These are phyloP conservation scores for Pachyrhizus erosus DNA, from an alignment of 306 rosid genomes.

Conservation along the genomic window DNA sequence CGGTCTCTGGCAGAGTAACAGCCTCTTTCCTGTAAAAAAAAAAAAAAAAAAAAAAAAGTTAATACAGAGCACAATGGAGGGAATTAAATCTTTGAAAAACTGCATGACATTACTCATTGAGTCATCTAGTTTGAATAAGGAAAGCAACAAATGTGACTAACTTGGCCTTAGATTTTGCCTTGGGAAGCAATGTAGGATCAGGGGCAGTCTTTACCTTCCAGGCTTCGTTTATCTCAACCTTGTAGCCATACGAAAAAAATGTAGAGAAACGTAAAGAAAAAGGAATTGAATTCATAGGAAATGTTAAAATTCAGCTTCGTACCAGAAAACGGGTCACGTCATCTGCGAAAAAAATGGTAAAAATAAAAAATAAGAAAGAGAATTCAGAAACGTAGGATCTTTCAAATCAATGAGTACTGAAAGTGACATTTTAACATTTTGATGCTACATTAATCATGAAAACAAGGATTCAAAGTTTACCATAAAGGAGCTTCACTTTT, in stretches of 20 bases:
- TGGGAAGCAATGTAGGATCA: conserved; percentile 72
- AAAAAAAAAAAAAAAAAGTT: background rate
- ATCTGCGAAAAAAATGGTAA: conserved; percentile 56
- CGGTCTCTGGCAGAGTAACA: conserved; percentile 65
- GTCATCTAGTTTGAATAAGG: background rate
- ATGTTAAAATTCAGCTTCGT: conserved; percentile 16
- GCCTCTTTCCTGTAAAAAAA: conserved; percentile 64
- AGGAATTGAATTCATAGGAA: background rate
- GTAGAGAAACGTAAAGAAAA: background rate
- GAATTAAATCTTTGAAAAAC: conserved; percentile 12
- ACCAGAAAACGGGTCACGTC: conserved; percentile 89
- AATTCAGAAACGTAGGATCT: background rate
- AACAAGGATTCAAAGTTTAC: conserved; percentile 43
- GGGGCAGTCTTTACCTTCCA: conserved; percentile 70
- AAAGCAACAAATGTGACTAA: conserved; percentile 41
- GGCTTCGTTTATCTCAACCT: conserved; percentile 86
- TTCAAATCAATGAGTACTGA: background rate
- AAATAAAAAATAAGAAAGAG: conserved; percentile 2
- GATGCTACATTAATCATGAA: background rate
- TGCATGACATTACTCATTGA: background rate
- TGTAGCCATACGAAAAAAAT: conserved; percentile 14
- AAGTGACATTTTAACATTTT: background rate
- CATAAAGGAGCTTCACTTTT: conserved; percentile 74
- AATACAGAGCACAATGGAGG: conserved; percentile 1
- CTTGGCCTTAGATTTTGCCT: conserved; percentile 86